A percentile compares a stretch with the other conserved stretches of the same genome.
Evolutionary conservation across 345 rosid genomes (phyloP).

Genomic region (Hibiscus syriacus): DNA sequence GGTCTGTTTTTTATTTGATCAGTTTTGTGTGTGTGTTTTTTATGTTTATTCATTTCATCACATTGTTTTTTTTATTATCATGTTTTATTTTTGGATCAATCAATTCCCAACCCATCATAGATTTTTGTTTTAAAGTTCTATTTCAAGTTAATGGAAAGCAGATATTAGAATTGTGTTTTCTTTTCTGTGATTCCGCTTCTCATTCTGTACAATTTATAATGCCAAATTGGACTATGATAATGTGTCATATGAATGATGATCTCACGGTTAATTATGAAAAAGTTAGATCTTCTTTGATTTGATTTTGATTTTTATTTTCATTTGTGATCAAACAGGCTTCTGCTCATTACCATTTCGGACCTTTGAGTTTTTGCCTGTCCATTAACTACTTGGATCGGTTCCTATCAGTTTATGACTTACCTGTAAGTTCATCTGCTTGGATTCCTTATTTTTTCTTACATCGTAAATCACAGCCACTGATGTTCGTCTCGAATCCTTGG

Average conservation of each 20-base stretch:
- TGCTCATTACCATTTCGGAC: constrained; percentile 50
- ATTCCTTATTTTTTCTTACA: neutral
- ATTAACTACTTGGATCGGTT: constrained; percentile 72
- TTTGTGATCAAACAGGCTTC: constrained; percentile 41
- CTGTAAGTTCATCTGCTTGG: constrained; percentile 36
- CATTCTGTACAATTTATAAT: neutral
- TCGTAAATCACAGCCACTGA: neutral
- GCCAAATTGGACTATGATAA: constrained; percentile 2
- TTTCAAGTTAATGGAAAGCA: too few relatives aligned
- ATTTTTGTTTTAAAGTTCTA: neutral
- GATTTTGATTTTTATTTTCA: neutral
- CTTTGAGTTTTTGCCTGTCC: constrained; percentile 44
- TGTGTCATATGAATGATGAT: neutral
- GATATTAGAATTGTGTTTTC: too few relatives aligned
- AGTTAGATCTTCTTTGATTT: constrained; percentile 1
- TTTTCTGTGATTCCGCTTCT: neutral
- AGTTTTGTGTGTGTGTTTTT: too few relatives aligned
- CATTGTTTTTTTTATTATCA: neutral
- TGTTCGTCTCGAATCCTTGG: neutral
- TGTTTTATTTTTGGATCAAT: constrained; percentile 8
- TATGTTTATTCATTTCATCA: constrained; percentile 15
- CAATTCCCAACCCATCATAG: neutral
- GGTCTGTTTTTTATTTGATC: too few relatives aligned
- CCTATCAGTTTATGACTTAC: constrained; percentile 57
- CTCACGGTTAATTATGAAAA: neutral